Percentiles rank a stretch among this genome's conserved stretches.
These are phyloP conservation scores for Camellia japonica DNA, from an alignment of 148 eudicot genomes.

Conservation along the genomic window DNA sequence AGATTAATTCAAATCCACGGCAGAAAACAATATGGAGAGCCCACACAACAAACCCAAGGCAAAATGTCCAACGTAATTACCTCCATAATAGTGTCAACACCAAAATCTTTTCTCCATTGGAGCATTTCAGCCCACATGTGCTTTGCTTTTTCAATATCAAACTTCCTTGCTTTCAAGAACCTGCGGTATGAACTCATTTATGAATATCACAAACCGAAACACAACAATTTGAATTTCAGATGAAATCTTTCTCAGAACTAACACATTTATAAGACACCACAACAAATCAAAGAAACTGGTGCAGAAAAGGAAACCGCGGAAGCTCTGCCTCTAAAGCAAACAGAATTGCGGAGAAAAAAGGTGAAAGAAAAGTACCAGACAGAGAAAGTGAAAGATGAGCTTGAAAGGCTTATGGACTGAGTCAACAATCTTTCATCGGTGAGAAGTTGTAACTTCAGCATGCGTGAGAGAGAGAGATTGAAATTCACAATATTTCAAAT, in stretches of 20 bases:
- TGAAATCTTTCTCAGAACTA: neutral
- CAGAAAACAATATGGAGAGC: neutral
- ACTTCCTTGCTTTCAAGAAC: constrained; percentile 73
- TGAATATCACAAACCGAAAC: neutral
- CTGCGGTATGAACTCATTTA: constrained; percentile 22
- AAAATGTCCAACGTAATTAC: constrained; percentile 24
- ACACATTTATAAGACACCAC: neutral
- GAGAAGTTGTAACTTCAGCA: too few relatives aligned
- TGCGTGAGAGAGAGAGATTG: too few relatives aligned
- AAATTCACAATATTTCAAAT: too few relatives aligned
- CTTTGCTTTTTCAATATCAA: constrained; percentile 71
- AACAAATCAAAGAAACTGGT: neutral
- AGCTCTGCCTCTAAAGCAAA: neutral
- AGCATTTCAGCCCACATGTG: constrained; percentile 80
- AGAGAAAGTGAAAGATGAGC: neutral
- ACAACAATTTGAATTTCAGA: neutral
- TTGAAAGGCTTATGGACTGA: too few relatives aligned
- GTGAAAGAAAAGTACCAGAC: too few relatives aligned
- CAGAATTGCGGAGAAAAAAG: too few relatives aligned
- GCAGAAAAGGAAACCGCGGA: neutral
- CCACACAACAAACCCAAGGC: neutral
- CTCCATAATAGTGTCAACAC: constrained; percentile 52
- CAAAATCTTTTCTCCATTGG: constrained; percentile 73
- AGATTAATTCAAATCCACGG: neutral
- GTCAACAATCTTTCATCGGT: too few relatives aligned